Evolutionary conservation across 768 basidiomycete species (phyloP), one percentile per base, ranked within the genome.

Genomic region (Rhodotorula taiwanensis): DNA sequence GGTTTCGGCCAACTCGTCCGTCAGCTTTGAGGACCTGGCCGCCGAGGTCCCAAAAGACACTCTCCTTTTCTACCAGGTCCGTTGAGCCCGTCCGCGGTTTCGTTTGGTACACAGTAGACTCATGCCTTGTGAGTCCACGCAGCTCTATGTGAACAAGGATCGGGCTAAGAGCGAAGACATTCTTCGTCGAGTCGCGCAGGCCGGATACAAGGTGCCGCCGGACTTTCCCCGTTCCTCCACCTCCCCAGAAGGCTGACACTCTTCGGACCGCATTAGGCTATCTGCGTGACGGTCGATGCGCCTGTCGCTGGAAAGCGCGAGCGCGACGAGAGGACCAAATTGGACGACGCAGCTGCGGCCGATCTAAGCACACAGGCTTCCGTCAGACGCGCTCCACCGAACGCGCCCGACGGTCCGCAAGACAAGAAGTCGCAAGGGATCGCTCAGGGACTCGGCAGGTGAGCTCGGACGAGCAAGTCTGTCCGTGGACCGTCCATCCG

Each of bases 251-350:
- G 10, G 6, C 11, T 15, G 21, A n/a, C 27, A 28, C 28, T 4
- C 23, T 18, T 23, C 7, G 8, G 9, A n/a, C n/a, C 3, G 7
- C 5, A 14, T 15, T 16, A 58, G 58, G 90, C 88, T 1, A 87
- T 97, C 62, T 89, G 89, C 74, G 79, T 97, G 58, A 95, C 92
- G 4, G 91, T 94, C 4, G 92, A 97, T 76, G 87, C 89, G 0
- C 79, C 88, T n/a, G 83, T 86, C 44, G 79, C 85, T 4, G 86
- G 88, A 14, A 91, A 90, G 70, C 81, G 90, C 50, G 88, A 90
- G 75, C 77, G 62, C 2, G 62, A 67, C 39, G 66, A 70, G 52
- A 52, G 72, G 9, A 25, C 59, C 0, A 72, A 71, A 57, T 49
- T 71, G 20, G 72, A 72, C 36, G 47, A 60, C 30, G 62, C 68